Evolutionary conservation across 164 flowering plant genomes (phyloP).

Genomic region (Macadamia integrifolia): DNA sequence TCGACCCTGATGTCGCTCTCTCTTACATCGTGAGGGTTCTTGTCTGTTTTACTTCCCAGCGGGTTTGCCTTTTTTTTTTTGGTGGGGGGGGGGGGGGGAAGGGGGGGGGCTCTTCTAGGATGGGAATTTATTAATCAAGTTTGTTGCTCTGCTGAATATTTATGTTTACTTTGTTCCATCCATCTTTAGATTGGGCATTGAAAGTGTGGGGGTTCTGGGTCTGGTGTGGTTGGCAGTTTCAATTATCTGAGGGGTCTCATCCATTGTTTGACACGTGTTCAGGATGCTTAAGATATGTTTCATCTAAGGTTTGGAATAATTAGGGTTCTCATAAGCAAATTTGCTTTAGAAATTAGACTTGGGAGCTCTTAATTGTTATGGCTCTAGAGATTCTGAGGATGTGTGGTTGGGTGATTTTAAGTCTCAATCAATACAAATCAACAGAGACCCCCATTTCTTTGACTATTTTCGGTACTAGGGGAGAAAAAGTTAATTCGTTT

Average conservation of each 20-base stretch:
- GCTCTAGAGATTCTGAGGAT: background rate
- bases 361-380: background rate
- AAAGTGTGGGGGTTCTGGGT: background rate
- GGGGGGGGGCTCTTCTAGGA: background rate
- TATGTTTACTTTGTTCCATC: background rate
- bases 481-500: background rate
- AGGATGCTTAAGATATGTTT: background rate
- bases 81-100: background rate
- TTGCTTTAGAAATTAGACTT: background rate
- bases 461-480: background rate
- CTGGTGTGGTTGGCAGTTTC: background rate
- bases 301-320: background rate
- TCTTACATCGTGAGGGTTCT: slow-evolving; percentile 68
- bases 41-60: background rate
- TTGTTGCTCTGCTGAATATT: background rate
- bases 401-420: background rate
- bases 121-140: background rate
- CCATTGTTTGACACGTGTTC: background rate
- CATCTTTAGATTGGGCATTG: background rate
- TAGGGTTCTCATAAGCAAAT: background rate
- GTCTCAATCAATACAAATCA: background rate
- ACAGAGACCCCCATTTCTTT: background rate
- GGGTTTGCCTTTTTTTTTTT: background rate
- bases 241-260: background rate
- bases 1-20: slow-evolving; percentile 56